Base-by-base conservation (phyloP, 1,284 basidiomycete genomes). In the Ceratobasidium sp. region DNA sequence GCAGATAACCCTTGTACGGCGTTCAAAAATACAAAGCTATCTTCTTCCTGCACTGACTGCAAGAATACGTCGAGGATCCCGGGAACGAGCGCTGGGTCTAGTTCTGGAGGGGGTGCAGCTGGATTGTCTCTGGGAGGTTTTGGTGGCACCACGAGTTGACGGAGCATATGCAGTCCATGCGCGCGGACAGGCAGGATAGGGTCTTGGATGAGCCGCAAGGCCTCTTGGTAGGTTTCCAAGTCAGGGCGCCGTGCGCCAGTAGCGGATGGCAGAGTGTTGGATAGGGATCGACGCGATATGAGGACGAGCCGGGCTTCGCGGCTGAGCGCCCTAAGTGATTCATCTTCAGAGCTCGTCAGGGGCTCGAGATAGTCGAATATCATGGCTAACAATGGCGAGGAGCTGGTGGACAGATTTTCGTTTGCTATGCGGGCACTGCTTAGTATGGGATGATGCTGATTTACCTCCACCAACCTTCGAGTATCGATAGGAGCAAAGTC, bases 1-100 rank as follows among this genome's bases (percentile, higher is more conserved):
- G 88, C 90, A 4, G 91, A 88, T 1, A 99, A 84, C 0, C 96
- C 97, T 79, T 96, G 93, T 4, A 98, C 91, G 0, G 94, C 95
- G 80, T 96, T 96, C 74, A 98, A 84, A 81, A 96, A 98, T 75
- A 98, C 90, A 82, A 96, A 98, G 41, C 93, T 95, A 80, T 99
- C 97, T 64, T 96, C 92, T 79, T 98, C 95, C 79, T 95, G 92
- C 2, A 98, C 83, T 0, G 91, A 88, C 79, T 94, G 89, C 76
- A 98, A 82, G 81, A 98, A 96, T 65, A 98, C 91, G 58, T 94
- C 93, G 56, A 96, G 83, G 77, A 98, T 93, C 0, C 90, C 90
- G 0, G 95, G 94, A 3, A 92, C 82, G 16, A 98, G 85, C 0
- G 92, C 90, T 2, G 84, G 81, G 76, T 90, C 87, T 13, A 86